phyloP scores from a whole-genome alignment of 2,329 filamentous ascomycete species.

The Colletotrichum sidae region DNA sequence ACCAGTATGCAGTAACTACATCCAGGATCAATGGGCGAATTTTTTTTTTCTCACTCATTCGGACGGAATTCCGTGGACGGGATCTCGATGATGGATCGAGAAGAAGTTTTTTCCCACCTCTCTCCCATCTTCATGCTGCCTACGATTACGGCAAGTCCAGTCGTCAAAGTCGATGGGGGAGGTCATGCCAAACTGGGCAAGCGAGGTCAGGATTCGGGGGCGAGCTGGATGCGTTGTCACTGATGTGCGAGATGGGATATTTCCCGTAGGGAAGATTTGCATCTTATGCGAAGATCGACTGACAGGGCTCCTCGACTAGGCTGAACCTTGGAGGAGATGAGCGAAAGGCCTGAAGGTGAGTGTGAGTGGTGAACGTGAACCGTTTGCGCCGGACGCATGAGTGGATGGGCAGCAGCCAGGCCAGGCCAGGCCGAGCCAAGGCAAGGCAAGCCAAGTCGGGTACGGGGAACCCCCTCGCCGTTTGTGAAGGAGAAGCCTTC shows the following conservation, averaged over 20 bases:
- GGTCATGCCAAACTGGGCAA: constrained; percentile 26
- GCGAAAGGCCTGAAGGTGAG: no score
- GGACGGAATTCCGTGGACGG: constrained; percentile 23
- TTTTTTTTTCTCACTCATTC: constrained; percentile 1
- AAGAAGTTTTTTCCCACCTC: background rate
- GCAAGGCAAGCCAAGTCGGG: background rate
- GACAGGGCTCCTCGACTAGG: constrained; percentile 32
- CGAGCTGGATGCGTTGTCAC: constrained; percentile 37
- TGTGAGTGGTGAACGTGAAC: no score
- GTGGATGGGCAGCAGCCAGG: background rate
- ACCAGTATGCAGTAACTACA: background rate
- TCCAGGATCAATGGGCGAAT: background rate
- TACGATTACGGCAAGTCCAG: background rate
- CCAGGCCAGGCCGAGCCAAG: no score
- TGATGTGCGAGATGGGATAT: constrained; percentile 38
- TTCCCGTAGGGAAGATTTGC: constrained; percentile 37
- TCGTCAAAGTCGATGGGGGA: background rate
- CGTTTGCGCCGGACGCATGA: constrained; percentile 21
- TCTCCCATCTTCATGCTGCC: background rate
- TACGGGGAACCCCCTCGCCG: constrained; percentile 16
- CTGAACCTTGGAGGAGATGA: constrained; percentile 30
- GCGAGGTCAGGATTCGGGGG: constrained; percentile 20
- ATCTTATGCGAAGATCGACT: constrained; percentile 37
- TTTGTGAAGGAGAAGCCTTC: constrained; percentile 29
- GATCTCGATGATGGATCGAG: constrained; percentile 31